These are phyloP conservation scores for Paramyrothecium sp. DNA, from an alignment of 2,329 filamentous ascomycete genomes.

Conservation along the genomic window DNA sequence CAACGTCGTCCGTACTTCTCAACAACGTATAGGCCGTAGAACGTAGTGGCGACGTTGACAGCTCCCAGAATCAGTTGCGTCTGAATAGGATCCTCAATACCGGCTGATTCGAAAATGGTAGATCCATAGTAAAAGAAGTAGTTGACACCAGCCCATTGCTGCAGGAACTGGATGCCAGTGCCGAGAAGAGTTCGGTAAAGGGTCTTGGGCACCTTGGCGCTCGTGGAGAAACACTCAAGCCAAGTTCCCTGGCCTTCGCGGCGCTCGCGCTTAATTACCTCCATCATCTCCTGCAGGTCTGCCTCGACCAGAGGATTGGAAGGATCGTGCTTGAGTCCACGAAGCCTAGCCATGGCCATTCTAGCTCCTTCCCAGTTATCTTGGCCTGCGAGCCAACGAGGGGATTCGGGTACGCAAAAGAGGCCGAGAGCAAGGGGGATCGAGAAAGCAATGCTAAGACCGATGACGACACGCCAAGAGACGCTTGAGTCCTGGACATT, in stretches of 20 bases:
- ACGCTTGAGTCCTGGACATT: slow-evolving; percentile 36
- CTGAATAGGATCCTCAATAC: slow-evolving; percentile 63
- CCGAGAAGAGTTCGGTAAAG: slow-evolving; percentile 65
- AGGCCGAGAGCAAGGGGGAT: slow-evolving; percentile 52
- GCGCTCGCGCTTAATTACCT: slow-evolving; percentile 43
- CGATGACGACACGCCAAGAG: slow-evolving; percentile 64
- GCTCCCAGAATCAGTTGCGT: slow-evolving; percentile 67
- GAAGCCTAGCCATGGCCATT: slow-evolving; percentile 50
- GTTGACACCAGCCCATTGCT: slow-evolving; percentile 62
- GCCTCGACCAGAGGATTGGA: slow-evolving; percentile 42
- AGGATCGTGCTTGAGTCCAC: slow-evolving; percentile 47
- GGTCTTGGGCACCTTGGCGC: slow-evolving; percentile 52
- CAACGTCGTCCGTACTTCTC: slow-evolving; percentile 67
- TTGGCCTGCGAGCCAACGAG: slow-evolving; percentile 52
- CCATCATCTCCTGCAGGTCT: slow-evolving; percentile 53
- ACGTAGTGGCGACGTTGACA: slow-evolving; percentile 67
- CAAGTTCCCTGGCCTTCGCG: slow-evolving; percentile 46
- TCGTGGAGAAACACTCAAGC: slow-evolving; percentile 60
- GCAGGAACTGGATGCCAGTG: slow-evolving; percentile 61
- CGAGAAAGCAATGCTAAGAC: slow-evolving; percentile 51
- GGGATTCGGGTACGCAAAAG: slow-evolving; percentile 53
- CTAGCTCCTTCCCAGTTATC: slow-evolving; percentile 47
- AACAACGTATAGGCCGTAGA: slow-evolving; percentile 66
- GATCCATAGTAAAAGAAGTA: slow-evolving; percentile 66
- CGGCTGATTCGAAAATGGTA: slow-evolving; percentile 65